Evolutionary conservation across 2,329 filamentous ascomycete species (phyloP), one percentile per base, ranked within the genome.

Genomic region (Anthostomella pinea): DNA sequence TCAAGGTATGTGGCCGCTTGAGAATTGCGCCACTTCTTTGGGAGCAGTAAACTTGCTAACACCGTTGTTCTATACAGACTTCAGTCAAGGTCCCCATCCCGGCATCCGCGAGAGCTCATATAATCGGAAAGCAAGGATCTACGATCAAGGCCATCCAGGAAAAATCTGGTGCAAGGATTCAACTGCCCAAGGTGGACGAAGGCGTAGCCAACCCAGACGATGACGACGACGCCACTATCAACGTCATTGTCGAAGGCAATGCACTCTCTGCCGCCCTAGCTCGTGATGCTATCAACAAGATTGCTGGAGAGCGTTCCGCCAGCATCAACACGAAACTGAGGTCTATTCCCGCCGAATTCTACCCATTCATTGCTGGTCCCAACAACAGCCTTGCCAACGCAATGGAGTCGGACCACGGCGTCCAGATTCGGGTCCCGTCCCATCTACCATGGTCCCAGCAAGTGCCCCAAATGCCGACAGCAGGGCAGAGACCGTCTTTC

Each of bases 111-210:
- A 82, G 89, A 44, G 80, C 90, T 35, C 85, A 91, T 64, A 90
- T 98, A 64, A 97, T 98, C 60, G 94, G 93, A 52, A 89, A 87
- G 58, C 83, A 85, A 58, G 94, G 94, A 40, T 79, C 87, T 17
- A 91, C 85, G 44, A 94, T 98, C 61, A 91, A 94, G 67, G 78
- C 84, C 30, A 81, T 98, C 35, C 87, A 91, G 66, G 87, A 91
- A 63, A 84, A 85, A 63, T 93, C 89, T 3, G 90, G 91, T 44
- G 91, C 93, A 35, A 82, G 82, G 48, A 90, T 98, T 56, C 87
- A 95, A 59, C 79, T 98, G 42, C 90, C 91, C 43, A 90, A 86
- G 66, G 74, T 76, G 15, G 87, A 94, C 26, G 83, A 86, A 16
- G 69, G 66, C 35, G 68, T 70, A 21, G 60, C 63, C 3, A 56